Evolutionary conservation across 2,329 filamentous ascomycete species (phyloP), one percentile per base, ranked within the genome.

Genomic region (Microascus cirrosus): DNA sequence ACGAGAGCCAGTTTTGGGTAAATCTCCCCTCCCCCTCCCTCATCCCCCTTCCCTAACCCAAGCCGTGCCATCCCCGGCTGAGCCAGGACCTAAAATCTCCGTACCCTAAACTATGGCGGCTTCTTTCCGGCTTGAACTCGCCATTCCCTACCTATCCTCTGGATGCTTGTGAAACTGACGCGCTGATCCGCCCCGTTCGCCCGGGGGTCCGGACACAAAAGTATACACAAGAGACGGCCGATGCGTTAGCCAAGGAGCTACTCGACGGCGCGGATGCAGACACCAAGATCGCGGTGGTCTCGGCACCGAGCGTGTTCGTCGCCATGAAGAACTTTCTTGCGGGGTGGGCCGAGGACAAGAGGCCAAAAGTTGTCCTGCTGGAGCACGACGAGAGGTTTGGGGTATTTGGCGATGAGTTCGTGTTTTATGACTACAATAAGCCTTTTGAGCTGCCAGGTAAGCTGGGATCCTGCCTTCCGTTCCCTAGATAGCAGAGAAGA

Each of bases 1-100:
- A 92, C 66, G 81, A 86, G 65, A 87, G 82, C 61, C 89, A 93
- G 71, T 94, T 94, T 66, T 94, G 89, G 89, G 85, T 89, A 76
- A 67, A 20, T 35, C 36, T 13, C 45, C 55, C 22, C 55, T 51
- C 24, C 18, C 24, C 22, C 22, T 12, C 45, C 55, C 22, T 22
- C 20, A 12, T 20, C 25, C 6, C 6, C 11, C 45, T 20, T 20
- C 18, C 11, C n/a, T n/a, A 50, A 50, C n/a, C 18, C 45, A 24
- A 50, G 6, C 45, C 45, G 20, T 11, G 5, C 24, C 2, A 10
- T 50, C 45, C 28, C 28, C 28, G 28, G 28, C 28, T 32, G 28
- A 32, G 28, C 28, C 28, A 8, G 4, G 45, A 50, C 7, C 45
- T 12, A 22, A 50, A 50, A 50, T 24, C 45, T 1, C 45, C 5